Percentiles rank a stretch among this genome's conserved stretches.
Evolutionary conservation across 2,329 filamentous ascomycete species (phyloP).

Genomic region (Sporothrix sp.): DNA sequence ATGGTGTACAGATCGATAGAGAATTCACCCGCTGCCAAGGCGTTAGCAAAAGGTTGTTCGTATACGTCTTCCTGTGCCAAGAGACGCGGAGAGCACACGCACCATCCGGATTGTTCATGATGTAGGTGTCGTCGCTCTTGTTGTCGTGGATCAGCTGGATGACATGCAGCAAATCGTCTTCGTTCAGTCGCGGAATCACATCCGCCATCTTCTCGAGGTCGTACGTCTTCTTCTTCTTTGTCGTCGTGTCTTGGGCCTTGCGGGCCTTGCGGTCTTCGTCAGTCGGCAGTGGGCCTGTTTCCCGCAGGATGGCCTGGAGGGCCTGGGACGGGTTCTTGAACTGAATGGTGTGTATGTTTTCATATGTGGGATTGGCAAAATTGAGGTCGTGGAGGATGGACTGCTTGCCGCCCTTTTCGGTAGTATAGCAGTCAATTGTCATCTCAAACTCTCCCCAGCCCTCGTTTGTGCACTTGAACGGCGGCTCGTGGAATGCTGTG

Average conservation of each 20-base stretch:
- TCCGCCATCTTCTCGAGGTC: slow-evolving; percentile 98
- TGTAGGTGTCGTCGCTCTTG: slow-evolving; percentile 88
- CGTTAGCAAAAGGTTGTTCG: slow-evolving; percentile 20
- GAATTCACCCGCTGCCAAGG: slow-evolving; percentile 72
- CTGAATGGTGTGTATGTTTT: slow-evolving; percentile 66
- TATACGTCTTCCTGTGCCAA: too few relatives aligned
- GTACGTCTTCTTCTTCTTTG: slow-evolving; percentile 63
- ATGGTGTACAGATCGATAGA: slow-evolving; percentile 98
- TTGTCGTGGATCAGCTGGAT: slow-evolving; percentile 98
- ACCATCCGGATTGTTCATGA: slow-evolving; percentile 95
- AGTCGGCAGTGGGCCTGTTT: slow-evolving; percentile 76
- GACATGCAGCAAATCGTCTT: slow-evolving; percentile 88
- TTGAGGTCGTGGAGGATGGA: slow-evolving; percentile 81
- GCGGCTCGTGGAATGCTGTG: slow-evolving; percentile 68
- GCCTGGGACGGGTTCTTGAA: slow-evolving; percentile 91
- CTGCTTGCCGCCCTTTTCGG: slow-evolving; percentile 77
- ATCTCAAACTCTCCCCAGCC: slow-evolving; percentile 99
- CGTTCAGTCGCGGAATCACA: slow-evolving; percentile 74
- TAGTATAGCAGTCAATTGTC: slow-evolving; percentile 69
- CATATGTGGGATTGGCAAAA: slow-evolving; percentile 73
- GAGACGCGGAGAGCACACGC: slow-evolving; percentile 15
- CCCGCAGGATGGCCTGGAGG: slow-evolving; percentile 67
- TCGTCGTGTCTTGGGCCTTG: slow-evolving; percentile 56
- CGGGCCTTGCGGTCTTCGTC: slow-evolving; percentile 56
- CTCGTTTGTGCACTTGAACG: slow-evolving; percentile 84